phyloP scores from a whole-genome alignment of 75 land plant species.

The Gnetum montanum region DNA sequence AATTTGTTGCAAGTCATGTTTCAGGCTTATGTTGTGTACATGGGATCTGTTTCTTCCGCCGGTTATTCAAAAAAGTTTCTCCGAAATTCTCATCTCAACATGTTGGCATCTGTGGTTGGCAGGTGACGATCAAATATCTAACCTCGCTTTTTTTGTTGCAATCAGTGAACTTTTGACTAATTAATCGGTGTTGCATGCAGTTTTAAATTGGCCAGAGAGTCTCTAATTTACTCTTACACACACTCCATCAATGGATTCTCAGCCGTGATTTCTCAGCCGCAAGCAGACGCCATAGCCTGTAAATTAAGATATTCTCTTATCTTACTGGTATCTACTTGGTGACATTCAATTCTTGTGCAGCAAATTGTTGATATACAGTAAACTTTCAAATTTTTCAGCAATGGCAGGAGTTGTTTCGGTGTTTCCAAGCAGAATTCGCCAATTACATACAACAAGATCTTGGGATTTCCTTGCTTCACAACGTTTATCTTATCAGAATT shows the following conservation, averaged over 20 bases:
- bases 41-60: slow-evolving; percentile 2
- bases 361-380: too few species aligned
- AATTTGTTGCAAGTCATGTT: too few species aligned
- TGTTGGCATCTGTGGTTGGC: slow-evolving; percentile 3
- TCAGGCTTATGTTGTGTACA: slow-evolving; percentile 7
- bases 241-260: slow-evolving; percentile 10
- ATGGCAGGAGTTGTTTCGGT: too few species aligned
- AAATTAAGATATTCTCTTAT: not conserved
- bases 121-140: not conserved
- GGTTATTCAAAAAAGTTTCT: slow-evolving; percentile 1
- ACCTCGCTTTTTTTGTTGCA: not conserved
- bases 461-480: slow-evolving; percentile 33
- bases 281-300: slow-evolving; percentile 6
- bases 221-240: slow-evolving; percentile 1
- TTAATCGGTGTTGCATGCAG: not conserved
- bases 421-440: slow-evolving; percentile 24
- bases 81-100: slow-evolving; percentile 4
- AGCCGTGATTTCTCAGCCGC: not conserved
- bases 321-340: too few species aligned
- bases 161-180: not conserved
- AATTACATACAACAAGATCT: slow-evolving; percentile 46
- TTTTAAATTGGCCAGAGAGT: not conserved
- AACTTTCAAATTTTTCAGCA: too few species aligned
- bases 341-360: too few species aligned
- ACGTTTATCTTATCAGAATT: not conserved